These are phyloP conservation scores for Cetraspora pellucida DNA, from an alignment of 192 early-diverging fungal genomes.

Conservation along the genomic window DNA sequence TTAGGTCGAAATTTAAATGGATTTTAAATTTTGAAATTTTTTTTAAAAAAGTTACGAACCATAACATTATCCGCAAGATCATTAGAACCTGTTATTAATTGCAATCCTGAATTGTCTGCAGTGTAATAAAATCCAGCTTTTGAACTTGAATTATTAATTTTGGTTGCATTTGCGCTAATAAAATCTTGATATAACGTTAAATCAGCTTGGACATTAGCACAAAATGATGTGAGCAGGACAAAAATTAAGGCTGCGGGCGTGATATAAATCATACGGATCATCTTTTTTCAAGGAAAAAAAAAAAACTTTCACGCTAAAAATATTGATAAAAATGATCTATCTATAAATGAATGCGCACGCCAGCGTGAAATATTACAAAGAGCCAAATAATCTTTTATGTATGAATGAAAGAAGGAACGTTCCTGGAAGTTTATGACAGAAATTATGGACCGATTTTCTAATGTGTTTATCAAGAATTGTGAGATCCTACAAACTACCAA, in stretches of 20 bases:
- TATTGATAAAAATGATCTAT: neutral
- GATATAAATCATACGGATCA: neutral
- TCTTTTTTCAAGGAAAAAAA: neutral
- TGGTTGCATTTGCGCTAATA: neutral
- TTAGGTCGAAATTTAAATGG: neutral
- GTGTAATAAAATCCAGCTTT: neutral
- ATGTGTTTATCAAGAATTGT: neutral
- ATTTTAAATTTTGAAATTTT: neutral
- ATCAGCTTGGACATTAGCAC: neutral
- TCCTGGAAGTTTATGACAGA: slow-evolving; percentile 11
- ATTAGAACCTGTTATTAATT: neutral
- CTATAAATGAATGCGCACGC: slow-evolving; percentile 11
- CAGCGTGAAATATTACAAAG: slow-evolving; percentile 22
- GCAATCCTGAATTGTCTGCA: neutral
- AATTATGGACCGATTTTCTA: neutral
- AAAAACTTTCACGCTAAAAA: neutral
- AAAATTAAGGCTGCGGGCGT: neutral
- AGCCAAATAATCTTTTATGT: neutral
- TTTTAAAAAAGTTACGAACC: neutral
- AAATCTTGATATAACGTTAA: slow-evolving; percentile 21
- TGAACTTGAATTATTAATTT: neutral
- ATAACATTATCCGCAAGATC: neutral
- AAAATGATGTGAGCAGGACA: slow-evolving; percentile 10
- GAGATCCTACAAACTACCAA: slow-evolving; percentile 11
- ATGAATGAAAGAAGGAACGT: neutral